phyloP scores from a whole-genome alignment of 1,284 basidiomycete species.

The Rhodotorula sp. region DNA sequence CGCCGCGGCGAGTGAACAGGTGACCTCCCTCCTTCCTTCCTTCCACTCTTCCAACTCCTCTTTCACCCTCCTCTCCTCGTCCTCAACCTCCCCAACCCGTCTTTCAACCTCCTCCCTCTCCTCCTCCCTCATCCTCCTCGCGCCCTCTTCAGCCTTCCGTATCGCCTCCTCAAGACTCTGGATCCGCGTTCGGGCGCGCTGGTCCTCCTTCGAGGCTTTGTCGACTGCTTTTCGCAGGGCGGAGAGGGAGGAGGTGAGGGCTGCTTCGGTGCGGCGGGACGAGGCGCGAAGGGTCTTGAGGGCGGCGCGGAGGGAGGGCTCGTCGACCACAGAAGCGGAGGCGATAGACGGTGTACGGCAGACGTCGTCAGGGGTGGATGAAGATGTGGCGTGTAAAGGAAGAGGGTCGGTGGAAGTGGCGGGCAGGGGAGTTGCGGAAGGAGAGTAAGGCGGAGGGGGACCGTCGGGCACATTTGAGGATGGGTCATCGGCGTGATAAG shows the following conservation, averaged over 20 bases:
- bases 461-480: conserved; percentile 22
- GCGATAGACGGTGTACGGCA: background rate
- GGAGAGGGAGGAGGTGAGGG: conserved; percentile 22
- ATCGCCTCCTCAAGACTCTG: conserved; percentile 37
- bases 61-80: conserved; percentile 13
- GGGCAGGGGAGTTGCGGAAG: conserved; percentile 3
- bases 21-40: conserved; percentile 13
- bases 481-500: background rate
- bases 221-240: conserved; percentile 33
- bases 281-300: conserved; percentile 32
- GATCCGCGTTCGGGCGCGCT: conserved; percentile 37
- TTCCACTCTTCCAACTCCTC: conserved; percentile 26
- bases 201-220: conserved; percentile 41
- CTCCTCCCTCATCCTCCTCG: conserved; percentile 7
- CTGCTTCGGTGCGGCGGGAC: conserved; percentile 31
- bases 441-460: conserved; percentile 40
- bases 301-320: conserved; percentile 25
- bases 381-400: background rate
- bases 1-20: background rate
- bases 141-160: conserved; percentile 23
- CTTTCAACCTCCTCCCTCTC: conserved; percentile 20
- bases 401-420: background rate
- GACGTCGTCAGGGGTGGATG: background rate
- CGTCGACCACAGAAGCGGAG: background rate
- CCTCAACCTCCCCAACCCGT: conserved; percentile 3